These are phyloP conservation scores for Pleurotus pulmonarius DNA, from an alignment of 768 basidiomycete species.

Conservation along the genomic window DNA sequence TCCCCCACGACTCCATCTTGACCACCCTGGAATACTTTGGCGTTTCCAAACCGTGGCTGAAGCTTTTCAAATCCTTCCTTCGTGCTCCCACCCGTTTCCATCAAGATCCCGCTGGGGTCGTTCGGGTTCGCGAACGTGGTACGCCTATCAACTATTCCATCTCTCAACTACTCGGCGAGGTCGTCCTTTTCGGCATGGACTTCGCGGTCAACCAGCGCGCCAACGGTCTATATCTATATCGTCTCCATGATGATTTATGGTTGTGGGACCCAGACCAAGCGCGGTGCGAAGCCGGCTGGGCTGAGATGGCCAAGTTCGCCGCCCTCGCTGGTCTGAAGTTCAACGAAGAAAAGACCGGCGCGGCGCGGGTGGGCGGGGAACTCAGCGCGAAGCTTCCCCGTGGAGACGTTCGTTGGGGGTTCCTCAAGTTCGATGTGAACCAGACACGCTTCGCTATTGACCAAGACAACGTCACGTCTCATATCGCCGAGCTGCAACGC, in stretches of 20 bases:
- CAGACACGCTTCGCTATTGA: constrained; percentile 30
- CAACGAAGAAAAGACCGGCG: constrained; percentile 39
- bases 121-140: constrained; percentile 34
- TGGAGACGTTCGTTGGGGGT: constrained; percentile 37
- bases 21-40: constrained; percentile 35
- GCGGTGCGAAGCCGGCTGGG: constrained; percentile 34
- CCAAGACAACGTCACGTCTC: constrained; percentile 29
- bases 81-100: constrained; percentile 29
- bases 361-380: constrained; percentile 26
- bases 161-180: constrained; percentile 37
- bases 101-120: constrained; percentile 19
- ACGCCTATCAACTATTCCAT: constrained; percentile 40
- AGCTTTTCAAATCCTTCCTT: constrained; percentile 30
- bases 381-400: constrained; percentile 19
- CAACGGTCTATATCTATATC: constrained; percentile 36
- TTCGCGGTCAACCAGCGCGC: constrained; percentile 42
- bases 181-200: constrained; percentile 41
- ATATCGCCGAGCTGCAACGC: constrained; percentile 33
- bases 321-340: constrained; percentile 35
- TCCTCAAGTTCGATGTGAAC: constrained; percentile 30
- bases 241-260: constrained; percentile 47
- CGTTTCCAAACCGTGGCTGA: constrained; percentile 30
- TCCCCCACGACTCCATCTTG: constrained; percentile 38
- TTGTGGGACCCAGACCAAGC: constrained; percentile 30
- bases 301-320: constrained; percentile 38